Percentiles rank a stretch among this genome's conserved stretches.
phyloP scores from a whole-genome alignment of 2,329 filamentous ascomycete genomes.

The Aspergillus fumigatiaffinis region DNA sequence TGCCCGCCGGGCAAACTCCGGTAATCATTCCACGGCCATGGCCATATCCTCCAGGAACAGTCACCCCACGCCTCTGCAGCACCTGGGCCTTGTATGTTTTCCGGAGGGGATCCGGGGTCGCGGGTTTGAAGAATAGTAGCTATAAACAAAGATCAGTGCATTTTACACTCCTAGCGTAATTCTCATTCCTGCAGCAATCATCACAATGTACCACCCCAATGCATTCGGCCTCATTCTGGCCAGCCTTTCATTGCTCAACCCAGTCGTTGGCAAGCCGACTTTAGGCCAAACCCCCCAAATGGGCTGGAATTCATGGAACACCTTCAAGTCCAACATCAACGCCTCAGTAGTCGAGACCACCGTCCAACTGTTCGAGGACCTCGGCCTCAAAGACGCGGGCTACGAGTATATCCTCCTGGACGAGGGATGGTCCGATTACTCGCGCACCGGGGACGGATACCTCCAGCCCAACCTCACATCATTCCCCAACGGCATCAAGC shows the following conservation, averaged over 20 bases:
- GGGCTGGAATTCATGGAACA: constrained; percentile 10
- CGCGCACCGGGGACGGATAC: constrained; percentile 12
- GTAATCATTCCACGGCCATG: neutral
- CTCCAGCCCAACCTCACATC: constrained; percentile 38
- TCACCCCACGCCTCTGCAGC: no score
- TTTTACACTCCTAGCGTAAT: neutral
- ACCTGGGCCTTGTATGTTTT: no score
- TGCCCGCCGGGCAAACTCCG: neutral
- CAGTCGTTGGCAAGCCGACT: neutral
- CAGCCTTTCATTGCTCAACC: neutral
- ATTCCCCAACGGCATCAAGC: constrained; percentile 41
- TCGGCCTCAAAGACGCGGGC: constrained; percentile 11
- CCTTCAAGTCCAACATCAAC: constrained; percentile 7
- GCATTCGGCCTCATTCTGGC: neutral
- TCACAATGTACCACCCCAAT: neutral
- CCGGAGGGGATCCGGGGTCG: no score
- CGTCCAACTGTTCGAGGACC: neutral
- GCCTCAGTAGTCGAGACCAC: neutral
- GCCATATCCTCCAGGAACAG: no score
- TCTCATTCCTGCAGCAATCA: neutral
- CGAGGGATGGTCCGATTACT: constrained; percentile 35
- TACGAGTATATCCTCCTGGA: constrained; percentile 38
- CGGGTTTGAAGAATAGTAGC: neutral
- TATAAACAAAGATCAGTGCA: neutral
- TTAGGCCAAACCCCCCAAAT: constrained; percentile 1